Evolutionary conservation across 441 rosid species (phyloP), one percentile per base, ranked within the genome.

Genomic region (Mallotus repandus): DNA sequence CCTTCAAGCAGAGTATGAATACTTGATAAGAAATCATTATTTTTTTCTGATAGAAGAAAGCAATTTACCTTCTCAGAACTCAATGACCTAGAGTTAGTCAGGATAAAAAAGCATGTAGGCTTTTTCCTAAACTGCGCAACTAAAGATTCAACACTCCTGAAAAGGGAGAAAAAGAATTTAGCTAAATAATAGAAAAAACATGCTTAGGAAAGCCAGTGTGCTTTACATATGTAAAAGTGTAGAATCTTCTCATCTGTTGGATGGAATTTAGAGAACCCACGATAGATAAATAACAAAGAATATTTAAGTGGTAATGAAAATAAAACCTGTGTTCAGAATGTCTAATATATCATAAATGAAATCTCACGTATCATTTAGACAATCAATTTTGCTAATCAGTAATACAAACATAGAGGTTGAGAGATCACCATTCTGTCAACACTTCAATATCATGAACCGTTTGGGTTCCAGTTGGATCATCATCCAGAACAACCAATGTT

Each of bases 381-480:
- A 5, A 54, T 70, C 46, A 13, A 67, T 22, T 73, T 73, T 50
- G 54, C 41, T 54, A 64, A 60, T 63, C 14, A 74, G 43, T 55
- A 32, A 41, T 21, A 58, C 9, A 19, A 76, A 68, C 35, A 66
- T 5, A 69, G 57, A 41, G 70, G 52, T 25, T 50, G 74, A 65
- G 63, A 74, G 48, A 77, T 86, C 76, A 96, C 98, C 99, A 96
- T 90, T 96, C 99, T 58, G 98, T 96, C 76, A 96, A 81, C 73
- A 96, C 99, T 85, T 96, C 99, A 75, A 91, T 89, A 56, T 87
- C 94, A 78, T 93, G 97, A 85, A 96, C 97, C 21, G 99, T 96
- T 84, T 96, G 99, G 65, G 99, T 96, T 82, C 99, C 98, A 38
- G 99, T 93, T 77, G 99, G 98, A 81, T 96, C 99, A 80, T 96